Percentiles rank a stretch among this genome's conserved stretches.
Evolutionary conservation across 345 rosid species (phyloP).

Genomic region (Dovyalis caffra): DNA sequence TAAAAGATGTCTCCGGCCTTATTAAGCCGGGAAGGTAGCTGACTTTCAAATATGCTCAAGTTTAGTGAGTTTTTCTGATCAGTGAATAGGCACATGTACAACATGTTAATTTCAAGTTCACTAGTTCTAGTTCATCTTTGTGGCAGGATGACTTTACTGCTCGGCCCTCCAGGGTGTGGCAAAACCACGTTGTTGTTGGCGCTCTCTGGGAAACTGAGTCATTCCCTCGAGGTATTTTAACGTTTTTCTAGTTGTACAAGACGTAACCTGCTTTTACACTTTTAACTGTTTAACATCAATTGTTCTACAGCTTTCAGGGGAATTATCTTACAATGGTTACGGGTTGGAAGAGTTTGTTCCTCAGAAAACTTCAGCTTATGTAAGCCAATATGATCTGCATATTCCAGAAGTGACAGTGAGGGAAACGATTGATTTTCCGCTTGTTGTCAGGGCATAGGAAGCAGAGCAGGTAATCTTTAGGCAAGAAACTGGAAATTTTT

Average conservation of each 20-base stretch:
- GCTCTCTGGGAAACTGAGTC: too few species aligned
- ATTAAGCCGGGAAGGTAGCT: slow-evolving; percentile 66
- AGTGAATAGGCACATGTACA: too few species aligned
- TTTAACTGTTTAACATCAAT: neutral
- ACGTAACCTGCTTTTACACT: neutral
- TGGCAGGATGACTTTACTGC: too few species aligned
- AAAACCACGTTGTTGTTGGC: too few species aligned
- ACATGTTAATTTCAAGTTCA: too few species aligned
- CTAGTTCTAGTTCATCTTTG: neutral
- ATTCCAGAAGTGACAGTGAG: slow-evolving; percentile 42
- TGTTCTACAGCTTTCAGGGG: slow-evolving; percentile 28
- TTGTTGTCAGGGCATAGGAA: slow-evolving; percentile 37
- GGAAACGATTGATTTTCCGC: slow-evolving; percentile 41
- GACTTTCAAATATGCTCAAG: neutral
- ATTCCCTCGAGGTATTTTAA: too few species aligned
- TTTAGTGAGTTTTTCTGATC: too few species aligned
- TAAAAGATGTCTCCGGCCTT: slow-evolving; percentile 49
- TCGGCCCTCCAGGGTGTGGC: too few species aligned
- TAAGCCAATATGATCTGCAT: slow-evolving; percentile 36
- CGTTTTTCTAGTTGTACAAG: neutral
- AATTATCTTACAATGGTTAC: slow-evolving; percentile 37
- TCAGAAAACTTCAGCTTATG: slow-evolving; percentile 39
- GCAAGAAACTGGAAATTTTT: too few species aligned
- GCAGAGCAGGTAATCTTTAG: slow-evolving; percentile 30
- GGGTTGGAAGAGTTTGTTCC: slow-evolving; percentile 39